Evolutionary conservation across 805 yeast genomes (phyloP), one percentile per base, ranked within the genome.

Genomic region (Hanseniaspora guilliermondii): DNA sequence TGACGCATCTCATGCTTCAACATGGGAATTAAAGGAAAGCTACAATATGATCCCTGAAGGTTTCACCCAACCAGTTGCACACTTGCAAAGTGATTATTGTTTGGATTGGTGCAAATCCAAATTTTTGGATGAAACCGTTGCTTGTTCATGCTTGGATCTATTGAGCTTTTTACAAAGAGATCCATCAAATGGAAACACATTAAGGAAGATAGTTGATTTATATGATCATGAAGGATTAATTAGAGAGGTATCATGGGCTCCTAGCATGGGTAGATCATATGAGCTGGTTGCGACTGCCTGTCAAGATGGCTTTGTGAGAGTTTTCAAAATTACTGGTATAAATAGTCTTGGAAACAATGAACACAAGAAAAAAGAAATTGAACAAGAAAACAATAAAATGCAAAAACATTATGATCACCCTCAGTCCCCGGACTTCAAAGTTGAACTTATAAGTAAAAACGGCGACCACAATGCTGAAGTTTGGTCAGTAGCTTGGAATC

Each of bases 401-500:
- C 58, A 49, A 38, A 36, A 57, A 53, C 30, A 19, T 53, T 55
- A 36, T 56, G 50, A 41, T 6, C 27, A 22, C 35, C 8, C 24
- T 1, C 39, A 30, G n/a, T 45, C 55, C 2, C 39, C 49, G 21
- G 35, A 42, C 16, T 57, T 75, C 49, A 70, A 73, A 36, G 77
- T 85, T 14, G 85, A 81, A 58, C 71, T 79, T 16, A 64, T 85
- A 47, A 83, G 86, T 47, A 79, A 79, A 60, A 79, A 85, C 58
- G 80, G 75, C 57, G 93, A 85, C 64, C 95, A 87, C 64, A 76
- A 79, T 57, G 83, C 85, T 54, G 95, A 93, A 68, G 96, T 93
- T 0, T 93, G 99, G 98, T 77, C 89, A 39, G 97, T 93, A 1
- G 77, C 85, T 27, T 93, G 98, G 97, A 93, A 93, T 65, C 67